Evolutionary conservation across 495 filamentous ascomycete species (phyloP).

Genomic region (Hyaloscypha variabilis): DNA sequence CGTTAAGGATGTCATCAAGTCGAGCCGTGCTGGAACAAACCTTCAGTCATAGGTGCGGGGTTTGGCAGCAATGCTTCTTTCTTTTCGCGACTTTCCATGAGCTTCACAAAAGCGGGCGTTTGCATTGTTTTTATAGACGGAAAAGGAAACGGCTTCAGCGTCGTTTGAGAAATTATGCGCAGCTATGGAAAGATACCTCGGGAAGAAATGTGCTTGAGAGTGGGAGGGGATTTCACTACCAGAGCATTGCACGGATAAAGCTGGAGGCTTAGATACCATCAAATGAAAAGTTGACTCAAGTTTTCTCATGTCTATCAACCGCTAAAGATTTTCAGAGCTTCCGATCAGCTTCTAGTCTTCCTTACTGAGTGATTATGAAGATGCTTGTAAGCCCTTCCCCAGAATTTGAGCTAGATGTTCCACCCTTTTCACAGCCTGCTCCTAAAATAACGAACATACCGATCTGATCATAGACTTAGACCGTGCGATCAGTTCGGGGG

Average conservation of each 20-base stretch:
- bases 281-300: neutral
- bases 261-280: neutral
- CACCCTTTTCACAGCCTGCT: neutral
- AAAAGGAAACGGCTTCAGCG: neutral
- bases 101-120: constrained; percentile 25
- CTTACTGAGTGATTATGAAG: neutral
- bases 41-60: constrained; percentile 36
- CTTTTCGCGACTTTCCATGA: neutral
- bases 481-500: too few relatives aligned
- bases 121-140: constrained; percentile 12
- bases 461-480: too few relatives aligned
- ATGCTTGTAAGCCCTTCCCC: neutral
- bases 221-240: neutral
- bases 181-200: neutral
- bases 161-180: neutral
- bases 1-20: constrained; percentile 84
- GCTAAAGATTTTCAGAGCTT: too few relatives aligned
- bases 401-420: neutral
- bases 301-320: too few relatives aligned
- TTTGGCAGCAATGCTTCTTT: neutral
- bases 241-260: neutral
- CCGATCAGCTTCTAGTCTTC: neutral
- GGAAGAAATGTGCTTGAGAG: neutral
- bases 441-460: neutral
- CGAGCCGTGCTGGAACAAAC: constrained; percentile 65